Evolutionary conservation across 805 yeast species (phyloP).

Genomic region (Nakazawaea ambrosiae): DNA sequence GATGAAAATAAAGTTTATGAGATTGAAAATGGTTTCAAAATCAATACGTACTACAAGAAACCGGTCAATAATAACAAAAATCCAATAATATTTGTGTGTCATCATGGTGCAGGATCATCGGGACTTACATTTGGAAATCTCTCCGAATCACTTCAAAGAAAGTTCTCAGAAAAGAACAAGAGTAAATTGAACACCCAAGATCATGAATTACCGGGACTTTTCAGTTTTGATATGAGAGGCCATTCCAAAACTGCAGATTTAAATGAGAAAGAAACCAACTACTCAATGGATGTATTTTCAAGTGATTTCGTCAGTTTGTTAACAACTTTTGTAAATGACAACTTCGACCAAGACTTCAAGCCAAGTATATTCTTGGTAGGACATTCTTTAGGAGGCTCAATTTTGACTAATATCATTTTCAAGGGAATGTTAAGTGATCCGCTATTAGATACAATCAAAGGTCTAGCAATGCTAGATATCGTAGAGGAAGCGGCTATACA

Average conservation of each 20-base stretch:
- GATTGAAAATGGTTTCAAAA: constrained; percentile 21
- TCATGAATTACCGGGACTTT: constrained; percentile 46
- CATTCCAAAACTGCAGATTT: constrained; percentile 54
- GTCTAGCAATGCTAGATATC: constrained; percentile 78
- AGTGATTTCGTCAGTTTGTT: constrained; percentile 52
- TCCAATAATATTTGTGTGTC: constrained; percentile 61
- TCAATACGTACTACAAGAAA: constrained; percentile 51
- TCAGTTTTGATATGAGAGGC: constrained; percentile 77
- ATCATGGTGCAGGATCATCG: constrained; percentile 95
- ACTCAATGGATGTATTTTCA: constrained; percentile 43
- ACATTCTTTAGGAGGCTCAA: constrained; percentile 90
- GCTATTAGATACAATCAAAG: constrained; percentile 29
- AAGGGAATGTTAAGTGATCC: constrained; percentile 9
- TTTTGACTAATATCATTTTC: constrained; percentile 49
- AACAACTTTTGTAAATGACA: constrained; percentile 25
- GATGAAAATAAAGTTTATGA: constrained; percentile 15
- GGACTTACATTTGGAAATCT: constrained; percentile 68
- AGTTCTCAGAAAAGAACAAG: constrained; percentile 21
- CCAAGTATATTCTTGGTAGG: constrained; percentile 61
- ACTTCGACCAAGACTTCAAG: constrained; percentile 14
- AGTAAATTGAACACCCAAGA: constrained; percentile 16
- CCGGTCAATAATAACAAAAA: constrained; percentile 31
- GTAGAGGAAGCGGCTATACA: constrained; percentile 88
- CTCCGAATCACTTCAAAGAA: constrained; percentile 33
- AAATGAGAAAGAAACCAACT: constrained; percentile 24